Percentiles rank a stretch among this genome's conserved stretches.
Evolutionary conservation across 208 protist species (phyloP).

Genomic region (Phytomonas francai): DNA sequence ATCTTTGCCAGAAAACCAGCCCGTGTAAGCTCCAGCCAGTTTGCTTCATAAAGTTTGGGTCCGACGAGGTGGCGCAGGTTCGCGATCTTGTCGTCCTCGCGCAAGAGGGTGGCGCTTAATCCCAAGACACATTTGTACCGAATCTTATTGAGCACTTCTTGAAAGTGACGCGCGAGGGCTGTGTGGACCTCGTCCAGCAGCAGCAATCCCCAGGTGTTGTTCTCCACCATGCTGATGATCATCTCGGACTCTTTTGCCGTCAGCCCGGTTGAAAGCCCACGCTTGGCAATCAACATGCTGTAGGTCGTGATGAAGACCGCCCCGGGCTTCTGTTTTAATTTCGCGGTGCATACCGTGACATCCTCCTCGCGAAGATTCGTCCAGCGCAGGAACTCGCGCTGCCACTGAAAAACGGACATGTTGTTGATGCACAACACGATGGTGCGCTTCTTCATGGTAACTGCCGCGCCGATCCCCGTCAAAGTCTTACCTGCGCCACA

Average conservation of each 20-base stretch:
- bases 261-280: slow-evolving; percentile 24
- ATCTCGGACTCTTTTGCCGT: slow-evolving; percentile 49
- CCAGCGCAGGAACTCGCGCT: slow-evolving; percentile 92
- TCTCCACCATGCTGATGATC: slow-evolving; percentile 47
- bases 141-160: slow-evolving; percentile 89
- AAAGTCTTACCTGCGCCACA: slow-evolving; percentile 99
- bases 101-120: slow-evolving; percentile 94
- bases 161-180: slow-evolving; percentile 94
- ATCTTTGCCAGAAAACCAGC: slow-evolving; percentile 96
- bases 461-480: slow-evolving; percentile 95
- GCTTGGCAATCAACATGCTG: slow-evolving; percentile 94
- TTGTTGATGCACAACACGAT: slow-evolving; percentile 94
- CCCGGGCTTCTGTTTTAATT: slow-evolving; percentile 71
- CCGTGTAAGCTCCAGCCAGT: slow-evolving; percentile 97
- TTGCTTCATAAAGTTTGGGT: slow-evolving; percentile 99
- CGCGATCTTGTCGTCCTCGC: slow-evolving; percentile 97
- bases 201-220: slow-evolving; percentile 96
- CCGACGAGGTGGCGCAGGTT: slow-evolving; percentile 98
- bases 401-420: slow-evolving; percentile 97
- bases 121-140: slow-evolving; percentile 98
- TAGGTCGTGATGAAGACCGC: slow-evolving; percentile 99
- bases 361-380: slow-evolving; percentile 60
- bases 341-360: slow-evolving; percentile 80
- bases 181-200: slow-evolving; percentile 99
- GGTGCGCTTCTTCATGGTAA: slow-evolving; percentile 91